Evolutionary conservation across 1,139 yeast genomes (phyloP).

Genomic region (Scheffersomyces lignicola): DNA sequence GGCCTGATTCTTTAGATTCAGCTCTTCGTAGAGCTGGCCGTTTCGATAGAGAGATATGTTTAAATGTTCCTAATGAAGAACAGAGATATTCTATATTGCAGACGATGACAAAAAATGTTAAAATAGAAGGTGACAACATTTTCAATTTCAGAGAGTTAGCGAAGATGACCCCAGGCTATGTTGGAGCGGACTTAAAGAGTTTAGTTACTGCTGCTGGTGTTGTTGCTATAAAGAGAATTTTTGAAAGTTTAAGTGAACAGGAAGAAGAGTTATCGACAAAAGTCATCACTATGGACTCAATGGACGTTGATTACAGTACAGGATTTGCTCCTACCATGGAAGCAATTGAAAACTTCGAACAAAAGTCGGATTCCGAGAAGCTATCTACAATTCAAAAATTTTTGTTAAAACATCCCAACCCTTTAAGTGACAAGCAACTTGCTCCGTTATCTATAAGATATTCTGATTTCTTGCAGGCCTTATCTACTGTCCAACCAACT

Average conservation of each 20-base stretch:
- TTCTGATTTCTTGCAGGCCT: constrained; percentile 78
- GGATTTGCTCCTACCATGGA: constrained; percentile 6
- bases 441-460: constrained; percentile 71
- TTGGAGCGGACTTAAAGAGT: constrained; percentile 95
- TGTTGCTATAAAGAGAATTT: constrained; percentile 89
- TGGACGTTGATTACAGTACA: constrained; percentile 43
- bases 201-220: constrained; percentile 95
- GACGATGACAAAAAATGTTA: constrained; percentile 68
- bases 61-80: constrained; percentile 87
- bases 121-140: constrained; percentile 55
- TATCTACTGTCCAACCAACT: constrained; percentile 95
- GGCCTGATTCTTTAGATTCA: constrained; percentile 98
- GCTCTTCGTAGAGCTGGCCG: constrained; percentile 98
- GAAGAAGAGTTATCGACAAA: constrained; percentile 22
- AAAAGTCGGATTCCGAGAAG: constrained; percentile 38
- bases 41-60: constrained; percentile 61
- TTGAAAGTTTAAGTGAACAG: constrained; percentile 48
- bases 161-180: constrained; percentile 95
- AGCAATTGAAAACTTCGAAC: constrained; percentile 22
- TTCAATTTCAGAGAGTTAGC: constrained; percentile 77
- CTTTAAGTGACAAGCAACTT: constrained; percentile 73
- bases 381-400: constrained; percentile 74
- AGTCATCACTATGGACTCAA: constrained; percentile 20
- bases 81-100: constrained; percentile 75
- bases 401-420: constrained; percentile 71